A percentile compares a stretch with the other conserved stretches of the same genome.
These are phyloP conservation scores for Drechslerella dactyloides DNA, from an alignment of 2,329 filamentous ascomycete genomes.

Conservation along the genomic window DNA sequence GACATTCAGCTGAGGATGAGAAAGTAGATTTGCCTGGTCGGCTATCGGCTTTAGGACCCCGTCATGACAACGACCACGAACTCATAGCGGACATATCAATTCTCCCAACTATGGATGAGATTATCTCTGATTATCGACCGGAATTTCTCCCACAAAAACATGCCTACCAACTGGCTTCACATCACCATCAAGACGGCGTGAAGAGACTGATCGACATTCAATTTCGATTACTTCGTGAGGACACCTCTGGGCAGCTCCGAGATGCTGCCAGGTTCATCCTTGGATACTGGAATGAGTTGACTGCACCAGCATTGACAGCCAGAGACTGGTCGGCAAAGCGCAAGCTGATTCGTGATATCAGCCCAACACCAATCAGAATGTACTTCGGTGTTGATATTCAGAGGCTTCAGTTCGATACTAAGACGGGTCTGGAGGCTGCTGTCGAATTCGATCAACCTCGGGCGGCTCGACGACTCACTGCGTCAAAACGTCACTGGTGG, in stretches of 20 bases:
- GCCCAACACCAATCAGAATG: conserved; percentile 27
- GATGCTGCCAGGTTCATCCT: conserved; percentile 51
- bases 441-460: conserved; percentile 43
- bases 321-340: conserved; percentile 31
- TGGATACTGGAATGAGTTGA: conserved; percentile 21
- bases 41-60: conserved; percentile 52
- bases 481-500: conserved; percentile 27
- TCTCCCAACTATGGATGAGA: conserved; percentile 56
- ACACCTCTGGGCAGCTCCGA: conserved; percentile 55
- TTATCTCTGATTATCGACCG: conserved; percentile 48
- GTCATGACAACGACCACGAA: conserved; percentile 55
- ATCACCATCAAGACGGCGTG: conserved; percentile 54
- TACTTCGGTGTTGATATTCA: conserved; percentile 31
- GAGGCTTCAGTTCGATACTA: conserved; percentile 18
- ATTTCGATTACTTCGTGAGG: conserved; percentile 55
- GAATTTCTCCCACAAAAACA: conserved; percentile 52
- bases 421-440: conserved; percentile 24
- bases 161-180: conserved; percentile 51
- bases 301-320: conserved; percentile 1
- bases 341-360: conserved; percentile 26
- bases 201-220: conserved; percentile 56
- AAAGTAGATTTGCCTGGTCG: conserved; percentile 54
- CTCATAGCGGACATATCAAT: conserved; percentile 56
- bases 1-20: conserved; percentile 8
- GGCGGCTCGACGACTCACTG: conserved; percentile 14